Percentiles rank a stretch among this genome's conserved stretches.
phyloP scores from a whole-genome alignment of 768 basidiomycete species.

The Naganishia kalamii region DNA sequence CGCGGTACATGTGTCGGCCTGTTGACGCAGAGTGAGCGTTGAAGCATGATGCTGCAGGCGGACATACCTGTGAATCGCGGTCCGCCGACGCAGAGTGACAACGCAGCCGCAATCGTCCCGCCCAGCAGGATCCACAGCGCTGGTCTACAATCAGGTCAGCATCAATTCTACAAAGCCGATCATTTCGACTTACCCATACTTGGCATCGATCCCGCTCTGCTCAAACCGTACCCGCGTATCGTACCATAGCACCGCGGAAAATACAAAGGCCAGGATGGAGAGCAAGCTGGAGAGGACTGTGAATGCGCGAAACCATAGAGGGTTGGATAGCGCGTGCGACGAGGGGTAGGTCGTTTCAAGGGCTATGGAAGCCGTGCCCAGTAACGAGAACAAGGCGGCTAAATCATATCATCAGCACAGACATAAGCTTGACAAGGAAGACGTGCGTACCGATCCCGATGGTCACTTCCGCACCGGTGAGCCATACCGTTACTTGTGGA shows the following conservation, averaged over 20 bases:
- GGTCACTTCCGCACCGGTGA: constrained; percentile 6
- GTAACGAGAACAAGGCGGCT: constrained; percentile 15
- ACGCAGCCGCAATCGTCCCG: constrained; percentile 4
- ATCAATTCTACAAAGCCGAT: not conserved
- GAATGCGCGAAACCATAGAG: constrained; percentile 15
- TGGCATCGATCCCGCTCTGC: constrained; percentile 1
- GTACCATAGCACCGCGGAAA: constrained; percentile 14
- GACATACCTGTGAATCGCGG: constrained; percentile 20
- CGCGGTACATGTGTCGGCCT: constrained; percentile 24
- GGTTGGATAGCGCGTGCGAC: constrained; percentile 17
- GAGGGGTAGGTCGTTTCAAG: constrained; percentile 1
- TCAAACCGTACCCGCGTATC: constrained; percentile 17
- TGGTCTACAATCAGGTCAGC: not conserved
- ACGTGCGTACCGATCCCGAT: constrained; percentile 17
- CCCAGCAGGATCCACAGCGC: constrained; percentile 21
- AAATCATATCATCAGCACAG: not conserved
- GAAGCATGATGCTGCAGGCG: not conserved
- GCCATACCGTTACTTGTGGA: constrained; percentile 15
- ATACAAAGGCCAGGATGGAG: constrained; percentile 17
- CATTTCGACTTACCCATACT: constrained; percentile 16
- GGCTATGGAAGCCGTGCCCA: not conserved
- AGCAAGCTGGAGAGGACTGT: constrained; percentile 14
- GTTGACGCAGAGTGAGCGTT: not conserved
- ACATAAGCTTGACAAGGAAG: not conserved
- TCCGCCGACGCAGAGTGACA: constrained; percentile 22